Conservation (phyloP, 805 yeast genomes). For the Blastobotrys americana region DNA sequence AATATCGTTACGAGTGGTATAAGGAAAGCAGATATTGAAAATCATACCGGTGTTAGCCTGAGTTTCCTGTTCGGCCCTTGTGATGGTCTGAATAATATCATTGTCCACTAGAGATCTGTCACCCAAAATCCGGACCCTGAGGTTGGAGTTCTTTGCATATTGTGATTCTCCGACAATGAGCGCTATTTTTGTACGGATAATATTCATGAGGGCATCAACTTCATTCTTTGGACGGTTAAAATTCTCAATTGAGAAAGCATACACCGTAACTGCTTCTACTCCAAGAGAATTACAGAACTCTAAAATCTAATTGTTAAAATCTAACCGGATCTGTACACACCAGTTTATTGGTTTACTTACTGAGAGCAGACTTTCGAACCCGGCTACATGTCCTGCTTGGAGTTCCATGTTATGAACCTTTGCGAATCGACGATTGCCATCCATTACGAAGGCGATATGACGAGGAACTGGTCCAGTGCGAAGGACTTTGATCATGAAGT, state of each 20-base stretch:
- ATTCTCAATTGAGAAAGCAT: conserved; percentile 93
- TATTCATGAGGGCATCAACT: conserved; percentile 69
- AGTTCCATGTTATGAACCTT: conserved; percentile 56
- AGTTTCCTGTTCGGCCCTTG: conserved; percentile 57
- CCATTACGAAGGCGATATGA: conserved; percentile 94
- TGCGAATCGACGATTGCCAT: conserved; percentile 91
- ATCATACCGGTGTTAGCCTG: conserved; percentile 38
- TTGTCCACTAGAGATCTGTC: conserved; percentile 57
- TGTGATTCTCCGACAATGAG: conserved; percentile 19
- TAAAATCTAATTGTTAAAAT: conserved; percentile 35
- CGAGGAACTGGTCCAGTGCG: conserved; percentile 75
- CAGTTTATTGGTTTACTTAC: conserved; percentile 6
- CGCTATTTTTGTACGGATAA: conserved; percentile 27
- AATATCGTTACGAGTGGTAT: conserved; percentile 87
- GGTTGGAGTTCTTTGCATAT: conserved; percentile 7
- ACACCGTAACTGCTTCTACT: conserved; percentile 77
- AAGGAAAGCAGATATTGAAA: conserved; percentile 69
- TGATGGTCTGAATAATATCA: conserved; percentile 60
- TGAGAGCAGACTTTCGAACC: conserved; percentile 66
- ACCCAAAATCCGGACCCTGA: conserved; percentile 58
- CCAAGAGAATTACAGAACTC: conserved; percentile 76
- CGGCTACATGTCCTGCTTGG: conserved; percentile 86
- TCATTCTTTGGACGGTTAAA: conserved; percentile 78
- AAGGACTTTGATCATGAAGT: conserved; percentile 32
- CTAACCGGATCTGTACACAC: no score